phyloP scores from a whole-genome alignment of 176 grass and related monocot genomes.

The Coix lacrymajobi region DNA sequence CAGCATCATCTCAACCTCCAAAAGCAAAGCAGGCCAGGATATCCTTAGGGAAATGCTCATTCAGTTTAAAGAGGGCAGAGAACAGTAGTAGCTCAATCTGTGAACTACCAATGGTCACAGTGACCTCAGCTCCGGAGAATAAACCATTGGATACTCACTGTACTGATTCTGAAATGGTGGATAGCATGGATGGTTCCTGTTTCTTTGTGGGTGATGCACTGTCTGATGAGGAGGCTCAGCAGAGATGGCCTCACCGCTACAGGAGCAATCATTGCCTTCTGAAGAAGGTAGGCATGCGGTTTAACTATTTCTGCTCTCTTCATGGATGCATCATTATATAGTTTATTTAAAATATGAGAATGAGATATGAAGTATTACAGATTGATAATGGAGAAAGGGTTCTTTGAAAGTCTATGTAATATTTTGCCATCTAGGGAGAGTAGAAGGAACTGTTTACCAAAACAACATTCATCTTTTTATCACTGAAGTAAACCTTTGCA shows the following conservation, averaged over 20 bases:
- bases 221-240: constrained; percentile 56
- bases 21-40: constrained; percentile 27
- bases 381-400: constrained; percentile 5
- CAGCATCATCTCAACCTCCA: constrained; percentile 14
- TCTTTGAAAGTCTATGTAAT: not conserved
- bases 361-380: not conserved
- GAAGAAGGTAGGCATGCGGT: constrained; percentile 31
- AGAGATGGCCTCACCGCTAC: constrained; percentile 76
- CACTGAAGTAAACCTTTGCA: not conserved
- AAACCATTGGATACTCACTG: constrained; percentile 17
- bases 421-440: not conserved
- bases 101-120: not conserved
- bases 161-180: constrained; percentile 13
- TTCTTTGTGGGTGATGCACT: constrained; percentile 65
- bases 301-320: not conserved
- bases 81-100: constrained; percentile 10
- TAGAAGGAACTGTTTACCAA: not conserved
- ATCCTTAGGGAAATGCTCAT: constrained; percentile 1
- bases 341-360: constrained; percentile 4
- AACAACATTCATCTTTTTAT: constrained; percentile 12
- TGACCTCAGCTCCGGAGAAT: constrained; percentile 5
- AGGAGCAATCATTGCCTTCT: constrained; percentile 27
- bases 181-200: constrained; percentile 18
- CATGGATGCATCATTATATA: constrained; percentile 2
- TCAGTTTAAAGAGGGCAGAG: constrained; percentile 13